phyloP scores from a whole-genome alignment of 108 stramenopile genomes.

The Nitzschia palea region DNA sequence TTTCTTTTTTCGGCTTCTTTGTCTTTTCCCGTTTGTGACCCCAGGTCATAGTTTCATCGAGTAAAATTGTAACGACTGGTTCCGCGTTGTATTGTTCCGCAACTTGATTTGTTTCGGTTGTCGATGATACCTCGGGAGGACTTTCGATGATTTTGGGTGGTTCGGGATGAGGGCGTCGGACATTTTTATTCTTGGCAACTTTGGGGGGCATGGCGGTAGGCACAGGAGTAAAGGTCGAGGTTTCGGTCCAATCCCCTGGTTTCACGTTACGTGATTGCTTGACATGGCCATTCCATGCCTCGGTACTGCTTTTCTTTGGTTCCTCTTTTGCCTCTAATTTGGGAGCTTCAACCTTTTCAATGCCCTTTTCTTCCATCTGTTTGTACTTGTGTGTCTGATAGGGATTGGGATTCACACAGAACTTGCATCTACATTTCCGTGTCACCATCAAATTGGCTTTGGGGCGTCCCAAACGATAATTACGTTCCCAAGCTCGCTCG shows the following conservation, averaged over 20 bases:
- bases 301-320: neutral
- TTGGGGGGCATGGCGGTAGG: slow-evolving; percentile 6
- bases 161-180: neutral
- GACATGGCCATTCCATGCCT: slow-evolving; percentile 3
- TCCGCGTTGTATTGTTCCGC: neutral
- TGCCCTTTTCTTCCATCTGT: slow-evolving; percentile 6
- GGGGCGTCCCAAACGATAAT: slow-evolving; percentile 15
- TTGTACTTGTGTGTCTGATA: slow-evolving; percentile 43
- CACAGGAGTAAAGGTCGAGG: slow-evolving; percentile 3
- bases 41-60: slow-evolving; percentile 15
- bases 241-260: slow-evolving; percentile 12
- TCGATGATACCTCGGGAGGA: neutral
- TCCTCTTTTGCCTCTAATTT: neutral
- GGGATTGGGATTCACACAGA: slow-evolving; percentile 33
- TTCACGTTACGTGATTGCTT: neutral
- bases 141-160: neutral
- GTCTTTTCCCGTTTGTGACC: slow-evolving; percentile 18
- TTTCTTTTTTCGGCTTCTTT: slow-evolving; percentile 9
- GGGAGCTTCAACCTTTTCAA: neutral
- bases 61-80: neutral
- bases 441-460: slow-evolving; percentile 27
- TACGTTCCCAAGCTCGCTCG: slow-evolving; percentile 29
- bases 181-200: neutral
- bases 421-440: slow-evolving; percentile 25
- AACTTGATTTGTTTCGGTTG: neutral